phyloP scores from a whole-genome alignment of 129 eudicot genomes.

The Tanacetum coccineum region DNA sequence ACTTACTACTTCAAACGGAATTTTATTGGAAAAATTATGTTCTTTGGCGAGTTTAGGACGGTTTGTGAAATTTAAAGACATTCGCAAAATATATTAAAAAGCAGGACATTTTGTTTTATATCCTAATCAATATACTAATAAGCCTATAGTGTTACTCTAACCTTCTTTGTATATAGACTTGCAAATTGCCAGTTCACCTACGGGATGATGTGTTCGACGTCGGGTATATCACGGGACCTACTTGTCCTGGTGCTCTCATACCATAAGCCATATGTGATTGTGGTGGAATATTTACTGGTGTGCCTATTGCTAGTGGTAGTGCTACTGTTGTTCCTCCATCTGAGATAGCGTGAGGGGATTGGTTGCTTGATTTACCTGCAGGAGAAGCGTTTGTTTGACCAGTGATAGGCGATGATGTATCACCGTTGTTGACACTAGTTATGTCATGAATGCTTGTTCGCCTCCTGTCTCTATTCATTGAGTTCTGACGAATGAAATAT shows the following conservation, averaged over 20 bases:
- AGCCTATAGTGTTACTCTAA: constrained; percentile 28
- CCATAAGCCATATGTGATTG: constrained; percentile 29
- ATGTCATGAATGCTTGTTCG: constrained; percentile 66
- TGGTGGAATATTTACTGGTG: constrained; percentile 44
- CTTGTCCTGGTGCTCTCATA: constrained; percentile 34
- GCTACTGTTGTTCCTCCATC: constrained; percentile 25
- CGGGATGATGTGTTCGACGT: constrained; percentile 48
- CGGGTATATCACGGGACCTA: constrained; percentile 53
- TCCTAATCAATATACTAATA: constrained; percentile 10
- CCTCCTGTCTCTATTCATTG: constrained; percentile 53
- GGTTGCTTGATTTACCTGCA: constrained; percentile 31
- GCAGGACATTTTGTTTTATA: background rate
- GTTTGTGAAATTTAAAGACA: no score
- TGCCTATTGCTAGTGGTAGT: constrained; percentile 31
- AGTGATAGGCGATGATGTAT: constrained; percentile 35
- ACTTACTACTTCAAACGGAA: no score
- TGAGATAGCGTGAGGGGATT: constrained; percentile 15
- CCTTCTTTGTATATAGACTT: constrained; percentile 28
- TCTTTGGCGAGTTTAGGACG: no score
- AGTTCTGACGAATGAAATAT: constrained; percentile 51
- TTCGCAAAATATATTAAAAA: no score
- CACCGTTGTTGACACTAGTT: constrained; percentile 46
- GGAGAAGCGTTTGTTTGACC: constrained; percentile 40
- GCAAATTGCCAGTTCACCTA: constrained; percentile 39
- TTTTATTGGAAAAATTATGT: no score